These are phyloP conservation scores for Lyophyllum semitale DNA, from an alignment of 768 basidiomycete genomes.

Conservation along the genomic window DNA sequence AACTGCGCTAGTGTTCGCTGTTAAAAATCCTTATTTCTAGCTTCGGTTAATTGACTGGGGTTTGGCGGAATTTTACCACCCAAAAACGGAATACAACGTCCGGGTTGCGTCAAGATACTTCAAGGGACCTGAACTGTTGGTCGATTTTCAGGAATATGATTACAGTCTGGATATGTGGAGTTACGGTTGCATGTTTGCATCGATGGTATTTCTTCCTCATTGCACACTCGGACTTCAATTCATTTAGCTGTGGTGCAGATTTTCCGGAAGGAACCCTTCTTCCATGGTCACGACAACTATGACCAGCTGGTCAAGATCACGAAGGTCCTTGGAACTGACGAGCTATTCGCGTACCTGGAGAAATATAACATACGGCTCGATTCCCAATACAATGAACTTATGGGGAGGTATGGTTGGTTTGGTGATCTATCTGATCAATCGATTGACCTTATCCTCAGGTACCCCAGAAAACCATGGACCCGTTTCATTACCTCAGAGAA, in stretches of 20 bases:
- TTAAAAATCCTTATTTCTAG: constrained; percentile 40
- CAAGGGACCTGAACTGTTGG: constrained; percentile 95
- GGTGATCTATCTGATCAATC: background rate
- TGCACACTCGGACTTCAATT: constrained; percentile 9
- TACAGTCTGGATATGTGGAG: constrained; percentile 99
- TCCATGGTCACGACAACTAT: constrained; percentile 99
- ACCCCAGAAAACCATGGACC: constrained; percentile 93
- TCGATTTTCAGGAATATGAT: constrained; percentile 98
- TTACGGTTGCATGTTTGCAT: constrained; percentile 98
- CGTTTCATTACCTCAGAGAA: constrained; percentile 95
- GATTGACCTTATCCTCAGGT: constrained; percentile 39
- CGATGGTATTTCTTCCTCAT: constrained; percentile 66
- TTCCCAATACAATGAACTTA: constrained; percentile 92
- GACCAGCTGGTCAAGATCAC: constrained; percentile 98
- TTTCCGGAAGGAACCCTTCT: constrained; percentile 98
- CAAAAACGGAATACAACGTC: constrained; percentile 97
- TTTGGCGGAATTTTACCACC: constrained; percentile 97
- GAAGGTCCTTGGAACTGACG: constrained; percentile 96
- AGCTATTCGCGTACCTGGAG: constrained; percentile 88
- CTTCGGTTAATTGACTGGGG: constrained; percentile 98
- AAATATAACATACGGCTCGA: constrained; percentile 96
- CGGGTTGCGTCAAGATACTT: constrained; percentile 97
- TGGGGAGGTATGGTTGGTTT: constrained; percentile 63
- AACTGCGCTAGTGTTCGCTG: background rate
- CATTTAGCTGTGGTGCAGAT: constrained; percentile 56